Evolutionary conservation across 2,329 filamentous ascomycete genomes (phyloP).

Genomic region (Penicillium palitans): DNA sequence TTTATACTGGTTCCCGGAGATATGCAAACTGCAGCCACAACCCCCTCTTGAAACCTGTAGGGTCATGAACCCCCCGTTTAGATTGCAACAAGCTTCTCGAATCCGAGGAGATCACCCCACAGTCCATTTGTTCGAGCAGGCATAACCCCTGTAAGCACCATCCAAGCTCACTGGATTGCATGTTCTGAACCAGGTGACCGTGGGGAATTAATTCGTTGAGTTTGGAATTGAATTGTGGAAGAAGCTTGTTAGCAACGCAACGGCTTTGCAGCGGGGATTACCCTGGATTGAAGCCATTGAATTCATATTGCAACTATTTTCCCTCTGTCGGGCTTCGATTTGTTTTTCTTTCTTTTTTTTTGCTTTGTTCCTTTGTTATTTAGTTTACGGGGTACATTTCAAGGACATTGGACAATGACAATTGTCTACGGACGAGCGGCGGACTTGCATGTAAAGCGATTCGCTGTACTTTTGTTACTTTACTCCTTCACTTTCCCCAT

Average conservation of each 20-base stretch:
- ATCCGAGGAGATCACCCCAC: constrained; percentile 8
- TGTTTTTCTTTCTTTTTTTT: no score
- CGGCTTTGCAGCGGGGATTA: neutral
- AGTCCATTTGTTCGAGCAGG: constrained; percentile 1
- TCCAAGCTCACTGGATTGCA: constrained; percentile 5
- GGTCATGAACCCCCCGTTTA: constrained; percentile 5
- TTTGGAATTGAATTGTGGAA: neutral
- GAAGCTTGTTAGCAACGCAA: constrained; percentile 15
- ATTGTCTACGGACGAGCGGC: neutral
- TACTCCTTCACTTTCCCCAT: neutral
- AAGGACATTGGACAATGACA: neutral
- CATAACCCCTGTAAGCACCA: constrained; percentile 8
- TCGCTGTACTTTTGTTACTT: neutral
- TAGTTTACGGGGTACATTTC: neutral
- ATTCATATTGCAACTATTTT: neutral
- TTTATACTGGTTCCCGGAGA: constrained; percentile 1
- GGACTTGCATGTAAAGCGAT: neutral
- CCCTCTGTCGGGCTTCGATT: neutral
- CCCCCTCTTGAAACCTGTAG: neutral
- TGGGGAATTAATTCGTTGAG: neutral
- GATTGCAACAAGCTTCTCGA: constrained; percentile 13
- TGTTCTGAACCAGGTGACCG: constrained; percentile 1
- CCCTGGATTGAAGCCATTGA: neutral
- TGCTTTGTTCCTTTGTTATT: neutral
- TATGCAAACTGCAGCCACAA: constrained; percentile 7